These are phyloP conservation scores for Annulohypoxylon bovei DNA, from an alignment of 495 filamentous ascomycete genomes.

Conservation along the genomic window DNA sequence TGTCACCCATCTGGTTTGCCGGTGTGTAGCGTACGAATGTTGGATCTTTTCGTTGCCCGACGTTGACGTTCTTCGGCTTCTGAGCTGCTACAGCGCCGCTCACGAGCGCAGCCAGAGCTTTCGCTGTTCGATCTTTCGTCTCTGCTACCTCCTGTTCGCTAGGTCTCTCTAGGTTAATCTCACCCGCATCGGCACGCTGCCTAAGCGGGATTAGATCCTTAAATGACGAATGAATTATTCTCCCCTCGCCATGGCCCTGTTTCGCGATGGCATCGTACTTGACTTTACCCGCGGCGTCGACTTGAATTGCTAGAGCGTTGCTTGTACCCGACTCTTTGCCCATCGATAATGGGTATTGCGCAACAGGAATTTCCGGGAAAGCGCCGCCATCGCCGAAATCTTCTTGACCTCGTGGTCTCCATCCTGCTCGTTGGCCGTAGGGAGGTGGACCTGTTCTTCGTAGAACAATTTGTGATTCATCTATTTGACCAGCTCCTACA, in stretches of 20 bases:
- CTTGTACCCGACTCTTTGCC: conserved; percentile 79
- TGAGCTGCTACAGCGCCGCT: conserved; percentile 87
- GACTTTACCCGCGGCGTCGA: conserved; percentile 89
- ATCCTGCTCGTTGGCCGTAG: conserved; percentile 74
- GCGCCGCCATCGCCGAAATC: conserved; percentile 97
- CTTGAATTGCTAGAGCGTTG: conserved; percentile 90
- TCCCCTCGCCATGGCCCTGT: conserved; percentile 82
- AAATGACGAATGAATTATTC: conserved; percentile 93
- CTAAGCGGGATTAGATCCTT: conserved; percentile 95
- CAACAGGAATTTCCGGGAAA: conserved; percentile 89
- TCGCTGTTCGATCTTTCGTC: conserved; percentile 87
- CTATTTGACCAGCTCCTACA: conserved; percentile 77
- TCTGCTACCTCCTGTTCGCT: conserved; percentile 83
- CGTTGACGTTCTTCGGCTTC: conserved; percentile 93
- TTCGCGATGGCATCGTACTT: conserved; percentile 97
- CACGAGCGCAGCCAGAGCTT: conserved; percentile 82
- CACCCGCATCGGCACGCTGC: conserved; percentile 92
- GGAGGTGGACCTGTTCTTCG: conserved; percentile 57
- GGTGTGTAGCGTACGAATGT: conserved; percentile 97
- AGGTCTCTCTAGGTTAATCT: conserved; percentile 88
- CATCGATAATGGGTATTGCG: conserved; percentile 96
- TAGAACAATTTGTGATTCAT: conserved; percentile 87
- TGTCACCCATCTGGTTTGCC: conserved; percentile 96
- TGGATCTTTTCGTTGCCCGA: conserved; percentile 77
- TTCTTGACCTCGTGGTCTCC: conserved; percentile 88